A percentile compares a stretch with the other conserved stretches of the same genome.
These are phyloP conservation scores for Beauveria sp. DNA, from an alignment of 2,329 filamentous ascomycete genomes.

Conservation along the genomic window DNA sequence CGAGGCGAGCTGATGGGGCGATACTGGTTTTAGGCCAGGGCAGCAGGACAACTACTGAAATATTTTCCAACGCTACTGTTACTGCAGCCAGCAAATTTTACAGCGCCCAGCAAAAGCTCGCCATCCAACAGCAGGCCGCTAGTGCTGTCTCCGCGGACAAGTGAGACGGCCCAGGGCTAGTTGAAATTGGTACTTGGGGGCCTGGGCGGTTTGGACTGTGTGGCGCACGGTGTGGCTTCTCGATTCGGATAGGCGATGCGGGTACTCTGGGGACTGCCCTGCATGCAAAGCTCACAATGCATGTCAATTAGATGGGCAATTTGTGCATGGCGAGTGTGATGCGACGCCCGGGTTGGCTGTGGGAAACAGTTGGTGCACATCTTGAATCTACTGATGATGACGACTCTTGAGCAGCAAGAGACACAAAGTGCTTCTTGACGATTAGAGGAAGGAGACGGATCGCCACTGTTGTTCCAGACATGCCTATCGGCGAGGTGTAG, in stretches of 20 bases:
- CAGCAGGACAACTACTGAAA: not conserved
- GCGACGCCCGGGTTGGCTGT: not conserved
- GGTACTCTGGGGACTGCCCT: conserved; percentile 5
- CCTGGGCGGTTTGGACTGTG: conserved; percentile 1
- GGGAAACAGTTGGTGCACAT: not conserved
- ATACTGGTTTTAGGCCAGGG: not conserved
- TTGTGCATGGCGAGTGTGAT: not conserved
- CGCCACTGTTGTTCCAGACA: not conserved
- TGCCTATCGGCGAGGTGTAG: not conserved
- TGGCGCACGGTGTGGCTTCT: conserved; percentile 10
- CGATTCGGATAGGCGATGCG: conserved; percentile 9
- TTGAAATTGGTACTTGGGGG: conserved; percentile 1
- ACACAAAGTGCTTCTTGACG: not conserved
- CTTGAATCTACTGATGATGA: not conserved
- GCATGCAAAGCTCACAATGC: conserved; percentile 10
- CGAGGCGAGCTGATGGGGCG: conserved; percentile 3
- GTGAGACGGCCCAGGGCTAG: not conserved
- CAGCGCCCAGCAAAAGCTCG: not conserved
- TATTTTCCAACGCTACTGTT: not conserved
- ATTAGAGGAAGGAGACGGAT: not conserved
- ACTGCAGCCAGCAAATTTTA: not conserved
- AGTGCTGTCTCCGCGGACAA: conserved; percentile 4
- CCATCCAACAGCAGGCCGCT: not conserved
- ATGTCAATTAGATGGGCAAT: conserved; percentile 10
- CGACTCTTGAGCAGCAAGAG: not conserved